Conservation (phyloP, 345 rosid genomes). For the Eutrema japonicum region DNA sequence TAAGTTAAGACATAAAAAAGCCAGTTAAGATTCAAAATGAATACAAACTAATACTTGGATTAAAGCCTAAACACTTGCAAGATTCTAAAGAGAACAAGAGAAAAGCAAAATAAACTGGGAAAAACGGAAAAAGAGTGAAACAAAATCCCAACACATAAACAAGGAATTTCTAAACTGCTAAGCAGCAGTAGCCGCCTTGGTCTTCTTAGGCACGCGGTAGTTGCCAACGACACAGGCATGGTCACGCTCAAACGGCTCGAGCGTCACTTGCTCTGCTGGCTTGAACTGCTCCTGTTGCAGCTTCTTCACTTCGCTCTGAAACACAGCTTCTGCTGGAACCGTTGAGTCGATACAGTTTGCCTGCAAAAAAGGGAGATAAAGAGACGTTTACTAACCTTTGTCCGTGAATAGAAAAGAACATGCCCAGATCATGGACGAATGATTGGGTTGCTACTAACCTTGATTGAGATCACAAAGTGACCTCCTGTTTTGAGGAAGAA, state of each 20-base stretch:
- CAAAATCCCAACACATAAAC: not conserved
- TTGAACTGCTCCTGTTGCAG: slow-evolving; percentile 82
- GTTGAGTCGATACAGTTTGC: slow-evolving; percentile 98
- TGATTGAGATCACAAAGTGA: slow-evolving; percentile 96
- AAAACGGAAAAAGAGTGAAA: not conserved
- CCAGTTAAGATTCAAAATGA: not conserved
- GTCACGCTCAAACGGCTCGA: slow-evolving; percentile 97
- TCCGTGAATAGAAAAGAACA: not conserved
- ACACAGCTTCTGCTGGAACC: slow-evolving; percentile 86
- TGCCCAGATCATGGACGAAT: not conserved
- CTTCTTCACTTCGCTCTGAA: slow-evolving; percentile 87
- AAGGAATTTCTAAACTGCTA: not conserved
- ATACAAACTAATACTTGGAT: not conserved
- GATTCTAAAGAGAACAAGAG: not conserved
- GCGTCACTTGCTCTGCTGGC: slow-evolving; percentile 91
- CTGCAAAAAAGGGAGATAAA: slow-evolving; percentile 41
- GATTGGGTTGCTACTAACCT: slow-evolving; percentile 56
- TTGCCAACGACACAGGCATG: slow-evolving; percentile 97
- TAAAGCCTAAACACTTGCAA: not conserved
- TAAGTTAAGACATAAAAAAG: not conserved
- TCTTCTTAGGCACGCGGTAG: slow-evolving; percentile 85
- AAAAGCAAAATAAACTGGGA: slow-evolving; percentile 1
- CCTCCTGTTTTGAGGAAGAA: slow-evolving; percentile 92
- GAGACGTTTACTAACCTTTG: not conserved
- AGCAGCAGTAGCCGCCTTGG: slow-evolving; percentile 54